phyloP scores from a whole-genome alignment of 345 rosid genomes.

The Populus deltoides region DNA sequence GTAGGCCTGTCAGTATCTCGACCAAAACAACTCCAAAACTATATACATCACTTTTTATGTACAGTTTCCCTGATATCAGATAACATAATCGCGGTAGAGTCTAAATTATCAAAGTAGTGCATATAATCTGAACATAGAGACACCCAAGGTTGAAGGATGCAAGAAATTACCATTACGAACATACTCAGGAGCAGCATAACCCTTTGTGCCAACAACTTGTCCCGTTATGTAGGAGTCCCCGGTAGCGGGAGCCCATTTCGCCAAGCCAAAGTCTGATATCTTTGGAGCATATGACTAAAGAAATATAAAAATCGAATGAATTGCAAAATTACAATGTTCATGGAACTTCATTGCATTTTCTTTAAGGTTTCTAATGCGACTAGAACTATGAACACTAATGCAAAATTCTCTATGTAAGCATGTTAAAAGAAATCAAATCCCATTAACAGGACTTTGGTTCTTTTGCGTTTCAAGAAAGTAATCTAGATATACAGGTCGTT shows the following conservation, averaged over 20 bases:
- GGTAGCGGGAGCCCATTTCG: not conserved
- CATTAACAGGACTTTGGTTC: too few species aligned
- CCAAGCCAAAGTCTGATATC: conserved; percentile 19
- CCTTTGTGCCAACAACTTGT: not conserved
- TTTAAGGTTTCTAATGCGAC: too few species aligned
- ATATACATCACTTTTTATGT: conserved; percentile 11
- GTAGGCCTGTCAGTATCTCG: conserved; percentile 20
- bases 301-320: not conserved
- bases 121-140: not conserved
- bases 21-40: conserved; percentile 18
- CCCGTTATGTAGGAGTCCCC: not conserved
- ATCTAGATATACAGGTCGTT: too few species aligned
- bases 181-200: conserved; percentile 14
- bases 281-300: conserved; percentile 11
- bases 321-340: too few species aligned
- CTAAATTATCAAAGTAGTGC: not conserved
- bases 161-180: not conserved
- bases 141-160: not conserved
- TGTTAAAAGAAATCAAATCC: too few species aligned
- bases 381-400: too few species aligned
- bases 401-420: too few species aligned
- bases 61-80: not conserved
- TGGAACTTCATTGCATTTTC: too few species aligned
- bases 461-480: too few species aligned
- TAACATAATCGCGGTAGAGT: not conserved